phyloP scores from a whole-genome alignment of 306 rosid species.

The Crotalaria pallida region DNA sequence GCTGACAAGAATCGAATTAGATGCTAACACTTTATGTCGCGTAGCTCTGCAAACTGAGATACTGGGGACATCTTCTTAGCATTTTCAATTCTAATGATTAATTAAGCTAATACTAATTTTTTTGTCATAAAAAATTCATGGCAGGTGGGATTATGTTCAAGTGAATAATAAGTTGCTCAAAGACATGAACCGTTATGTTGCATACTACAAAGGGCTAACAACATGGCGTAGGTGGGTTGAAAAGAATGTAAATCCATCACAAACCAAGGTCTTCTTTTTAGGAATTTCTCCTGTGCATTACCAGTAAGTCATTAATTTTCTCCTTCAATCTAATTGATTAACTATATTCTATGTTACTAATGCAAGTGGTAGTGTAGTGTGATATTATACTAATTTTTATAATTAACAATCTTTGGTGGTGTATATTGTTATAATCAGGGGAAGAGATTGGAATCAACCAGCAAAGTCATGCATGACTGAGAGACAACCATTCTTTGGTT shows the following conservation, averaged over 20 bases:
- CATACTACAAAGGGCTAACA: conserved; percentile 70
- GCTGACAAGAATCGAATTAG: too few relatives aligned
- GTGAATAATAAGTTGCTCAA: conserved; percentile 46
- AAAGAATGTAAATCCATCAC: conserved; percentile 50
- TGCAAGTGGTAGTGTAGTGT: background rate
- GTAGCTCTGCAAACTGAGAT: too few relatives aligned
- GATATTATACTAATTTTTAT: too few relatives aligned
- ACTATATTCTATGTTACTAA: background rate
- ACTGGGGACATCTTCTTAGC: too few relatives aligned
- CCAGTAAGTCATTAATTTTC: conserved; percentile 38
- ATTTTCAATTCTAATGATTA: background rate
- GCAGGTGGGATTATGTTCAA: conserved; percentile 74
- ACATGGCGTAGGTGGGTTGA: conserved; percentile 92
- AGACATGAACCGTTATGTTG: conserved; percentile 79
- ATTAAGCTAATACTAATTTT: background rate
- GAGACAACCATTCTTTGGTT: conserved; percentile 56
- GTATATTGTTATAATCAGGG: conserved; percentile 40
- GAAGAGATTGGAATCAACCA: conserved; percentile 84
- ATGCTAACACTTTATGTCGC: too few relatives aligned
- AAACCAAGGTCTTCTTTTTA: conserved; percentile 80
- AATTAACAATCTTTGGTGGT: background rate
- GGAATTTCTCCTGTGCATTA: conserved; percentile 95
- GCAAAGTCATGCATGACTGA: conserved; percentile 64
- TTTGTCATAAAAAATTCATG: background rate
- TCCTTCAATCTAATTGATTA: background rate